Evolutionary conservation across 371 early-diverging fungal species (phyloP).

Genomic region (Saksenaea oblongispora): DNA sequence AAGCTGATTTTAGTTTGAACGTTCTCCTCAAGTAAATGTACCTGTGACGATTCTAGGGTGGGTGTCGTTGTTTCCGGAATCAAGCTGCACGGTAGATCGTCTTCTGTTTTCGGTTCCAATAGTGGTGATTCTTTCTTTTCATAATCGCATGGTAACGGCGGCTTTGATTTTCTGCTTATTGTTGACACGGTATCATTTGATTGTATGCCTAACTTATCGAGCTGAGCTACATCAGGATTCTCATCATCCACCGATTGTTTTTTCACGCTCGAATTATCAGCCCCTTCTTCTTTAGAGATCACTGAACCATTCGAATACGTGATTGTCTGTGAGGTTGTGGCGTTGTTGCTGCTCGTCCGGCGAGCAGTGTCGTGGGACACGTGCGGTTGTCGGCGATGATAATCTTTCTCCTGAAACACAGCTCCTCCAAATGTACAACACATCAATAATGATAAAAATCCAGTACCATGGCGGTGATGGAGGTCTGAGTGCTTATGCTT

Average conservation of each 20-base stretch:
- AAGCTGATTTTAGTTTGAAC: conserved; percentile 4
- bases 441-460: conserved; percentile 22
- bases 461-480: conserved; percentile 18
- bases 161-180: conserved; percentile 1
- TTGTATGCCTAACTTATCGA: background rate
- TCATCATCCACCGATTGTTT: background rate
- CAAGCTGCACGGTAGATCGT: background rate
- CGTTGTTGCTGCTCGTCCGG: conserved; percentile 14
- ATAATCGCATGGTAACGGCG: background rate
- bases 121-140: background rate
- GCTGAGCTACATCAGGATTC: background rate
- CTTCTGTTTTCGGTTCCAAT: background rate
- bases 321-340: conserved; percentile 17
- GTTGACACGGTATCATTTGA: conserved; percentile 5
- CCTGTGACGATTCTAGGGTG: conserved; percentile 6
- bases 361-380: conserved; percentile 6
- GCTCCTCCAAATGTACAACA: conserved; percentile 23
- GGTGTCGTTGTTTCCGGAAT: conserved; percentile 4
- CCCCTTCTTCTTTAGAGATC: conserved; percentile 9
- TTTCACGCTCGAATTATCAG: background rate
- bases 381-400: background rate
- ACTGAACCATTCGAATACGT: conserved; percentile 18
- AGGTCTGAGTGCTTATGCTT: conserved; percentile 7
- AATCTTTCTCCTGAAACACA: conserved; percentile 11
- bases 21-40: background rate